A percentile compares a stretch with the other conserved stretches of the same genome.
phyloP scores from a whole-genome alignment of 345 rosid species.

The Citrus sp. region DNA sequence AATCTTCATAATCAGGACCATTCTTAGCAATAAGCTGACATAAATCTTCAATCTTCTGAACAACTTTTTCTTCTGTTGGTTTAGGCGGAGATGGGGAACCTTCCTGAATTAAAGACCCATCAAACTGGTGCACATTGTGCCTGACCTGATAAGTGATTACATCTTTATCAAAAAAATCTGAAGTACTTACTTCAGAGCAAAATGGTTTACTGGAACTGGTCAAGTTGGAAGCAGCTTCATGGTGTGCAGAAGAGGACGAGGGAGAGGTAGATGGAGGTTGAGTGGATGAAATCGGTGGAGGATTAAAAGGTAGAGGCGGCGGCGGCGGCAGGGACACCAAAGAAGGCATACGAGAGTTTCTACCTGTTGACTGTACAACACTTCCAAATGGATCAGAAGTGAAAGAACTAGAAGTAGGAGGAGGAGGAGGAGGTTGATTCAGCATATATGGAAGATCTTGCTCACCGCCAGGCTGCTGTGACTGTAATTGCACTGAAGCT shows the following conservation, averaged over 20 bases:
- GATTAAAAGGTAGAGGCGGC: slow-evolving; percentile 29
- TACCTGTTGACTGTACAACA: slow-evolving; percentile 9
- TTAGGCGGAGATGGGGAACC: slow-evolving; percentile 34
- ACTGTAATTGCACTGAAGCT: slow-evolving; percentile 23
- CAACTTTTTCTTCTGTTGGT: slow-evolving; percentile 29
- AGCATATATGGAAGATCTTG: slow-evolving; percentile 28
- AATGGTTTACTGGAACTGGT: neutral
- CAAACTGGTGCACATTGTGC: slow-evolving; percentile 6
- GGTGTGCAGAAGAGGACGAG: slow-evolving; percentile 13
- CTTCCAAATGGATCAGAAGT: slow-evolving; percentile 22
- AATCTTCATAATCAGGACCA: slow-evolving; percentile 39
- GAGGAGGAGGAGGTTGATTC: slow-evolving; percentile 12
- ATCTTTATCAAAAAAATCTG: neutral
- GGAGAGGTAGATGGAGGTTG: slow-evolving; percentile 24
- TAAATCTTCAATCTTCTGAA: slow-evolving; percentile 35
- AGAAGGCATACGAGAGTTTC: slow-evolving; percentile 20
- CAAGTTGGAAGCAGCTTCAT: slow-evolving; percentile 21
- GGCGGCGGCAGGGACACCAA: slow-evolving; percentile 30
- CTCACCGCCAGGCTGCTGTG: slow-evolving; percentile 21
- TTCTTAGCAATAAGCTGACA: slow-evolving; percentile 37
- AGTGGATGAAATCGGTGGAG: slow-evolving; percentile 24
- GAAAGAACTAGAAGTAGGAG: slow-evolving; percentile 27
- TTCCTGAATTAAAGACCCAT: slow-evolving; percentile 14
- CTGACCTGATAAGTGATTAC: slow-evolving; percentile 9
- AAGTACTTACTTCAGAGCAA: slow-evolving; percentile 9